Evolutionary conservation across 1,139 yeast species (phyloP), one percentile per base, ranked within the genome.

Genomic region (Sugiyamaella pinicola): DNA sequence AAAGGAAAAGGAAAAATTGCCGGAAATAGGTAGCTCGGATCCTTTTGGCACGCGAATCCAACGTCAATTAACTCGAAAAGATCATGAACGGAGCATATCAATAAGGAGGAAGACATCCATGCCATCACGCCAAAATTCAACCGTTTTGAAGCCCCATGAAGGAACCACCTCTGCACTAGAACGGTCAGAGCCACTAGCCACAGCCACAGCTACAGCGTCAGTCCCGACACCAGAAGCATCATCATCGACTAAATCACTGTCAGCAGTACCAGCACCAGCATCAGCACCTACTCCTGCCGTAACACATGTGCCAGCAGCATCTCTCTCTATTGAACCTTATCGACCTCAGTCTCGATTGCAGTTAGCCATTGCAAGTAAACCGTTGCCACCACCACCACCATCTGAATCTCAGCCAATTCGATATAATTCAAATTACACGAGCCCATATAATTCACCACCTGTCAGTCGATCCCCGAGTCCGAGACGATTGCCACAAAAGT

Each of bases 81-180:
- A 64, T 41, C 68, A 64, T 44, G 65, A 64, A 45, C 57, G 65
- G 9, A 57, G 61, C 31, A 41, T 65, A 45, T 55, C 62, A 1
- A 39, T 62, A 3, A 33, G 39, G 12, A 28, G 47, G 13, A 21
- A 43, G 22, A 58, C 58, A 47, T 43, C 47, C 3, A 4, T 22
- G 19, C 15, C 24, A 65, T 66, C 38, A 2, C 31, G 29, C 2
- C 31, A 31, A 21, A 43, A 43, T 12, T 13, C 46, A 9, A 28
- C 17, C 9, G 21, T 24, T 4, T n/a, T 26, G 18, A 10, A 13
- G 21, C 37, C 35, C 6, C 17, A 42, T 6, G 28, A 9, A 6
- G 9, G n/a, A n/a, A n/a, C n/a, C n/a, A n/a, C n/a, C n/a, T n/a
- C n/a, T n/a, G n/a, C n/a, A n/a, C n/a, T n/a, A n/a, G n/a, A n/a